Conservation (phyloP, 805 yeast genomes). For the Pichia membranifaciens region DNA sequence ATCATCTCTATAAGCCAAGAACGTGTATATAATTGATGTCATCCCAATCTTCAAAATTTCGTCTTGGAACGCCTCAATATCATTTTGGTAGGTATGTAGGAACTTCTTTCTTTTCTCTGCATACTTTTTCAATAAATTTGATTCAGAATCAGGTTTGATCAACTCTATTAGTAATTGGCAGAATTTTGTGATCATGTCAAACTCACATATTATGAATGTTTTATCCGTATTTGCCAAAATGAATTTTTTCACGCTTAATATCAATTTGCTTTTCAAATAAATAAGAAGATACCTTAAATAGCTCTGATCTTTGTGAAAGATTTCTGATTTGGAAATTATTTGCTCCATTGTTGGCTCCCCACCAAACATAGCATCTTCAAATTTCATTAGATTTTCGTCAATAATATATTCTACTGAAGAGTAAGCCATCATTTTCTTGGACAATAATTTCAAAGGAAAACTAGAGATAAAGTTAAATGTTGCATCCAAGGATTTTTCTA, state of each 20-base stretch:
- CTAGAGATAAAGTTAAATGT: constrained; percentile 2
- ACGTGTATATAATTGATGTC: neutral
- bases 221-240: neutral
- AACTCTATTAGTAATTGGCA: neutral
- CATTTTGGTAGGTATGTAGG: neutral
- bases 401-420: constrained; percentile 1
- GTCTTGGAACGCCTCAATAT: neutral
- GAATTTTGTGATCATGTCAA: neutral
- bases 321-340: neutral
- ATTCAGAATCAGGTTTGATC: neutral
- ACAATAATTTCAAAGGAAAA: neutral
- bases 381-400: neutral
- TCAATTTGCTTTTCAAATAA: constrained; percentile 1
- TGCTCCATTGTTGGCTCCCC: neutral
- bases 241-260: neutral
- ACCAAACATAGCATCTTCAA: neutral
- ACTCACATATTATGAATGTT: neutral
- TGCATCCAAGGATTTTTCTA: neutral
- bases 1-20: neutral
- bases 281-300: constrained; percentile 1
- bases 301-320: neutral
- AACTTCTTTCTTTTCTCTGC: constrained; percentile 3
- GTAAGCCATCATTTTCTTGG: neutral
- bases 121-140: neutral
- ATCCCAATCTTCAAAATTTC: neutral